Base-by-base conservation (phyloP, 768 basidiomycete species). In the Butyriboletus loyo region DNA sequence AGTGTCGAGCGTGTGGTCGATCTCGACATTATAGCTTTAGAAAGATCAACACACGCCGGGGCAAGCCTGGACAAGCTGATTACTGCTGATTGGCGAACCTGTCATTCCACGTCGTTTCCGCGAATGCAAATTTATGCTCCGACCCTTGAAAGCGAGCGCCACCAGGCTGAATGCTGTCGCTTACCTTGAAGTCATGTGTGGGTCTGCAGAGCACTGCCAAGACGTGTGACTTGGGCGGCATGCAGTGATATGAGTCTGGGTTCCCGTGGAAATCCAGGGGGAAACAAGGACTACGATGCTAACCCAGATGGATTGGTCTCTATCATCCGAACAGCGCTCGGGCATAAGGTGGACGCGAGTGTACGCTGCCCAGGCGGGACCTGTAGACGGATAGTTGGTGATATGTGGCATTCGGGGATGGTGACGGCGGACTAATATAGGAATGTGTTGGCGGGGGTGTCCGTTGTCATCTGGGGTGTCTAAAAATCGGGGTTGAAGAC, bases 1-100 rank as follows among this genome's bases (percentile, higher is more conserved):
- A 10, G 78, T 85, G 4, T 86, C 86, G 2, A 84, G 0, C 80
- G 95, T 8, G 86, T 87, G 1, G 79, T 98, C 41, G 96, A 99
- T 65, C 74, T 99, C 34, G 97, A 98, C 65, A 77, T 98, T 36
- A n/a, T n/a, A n/a, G n/a, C n/a, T n/a, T n/a, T n/a, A 90, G 59
- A 89, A 85, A 46, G 63, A 78, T 21, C 52, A 69, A 0, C 57
- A 79, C n/a, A 70, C 74, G 84, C 28, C 63, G 66, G 75, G 27
- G 66, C 91, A 45, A 2, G 85, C n/a, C 2, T 17, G 25, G 24
- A 25, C 39, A 15, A 27, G 24, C 25, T n/a, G 27, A 42, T 28
- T 28, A n/a, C n/a, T n/a, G n/a, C n/a, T n/a, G n/a, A n/a, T n/a
- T n/a, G 25, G 41, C 41, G 41, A 27, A 17, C n/a, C 88, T 15